Percentiles rank a stretch among this genome's conserved stretches.
These are phyloP conservation scores for Penicillium sp. DNA, from an alignment of 2,329 filamentous ascomycete genomes.

Conservation along the genomic window DNA sequence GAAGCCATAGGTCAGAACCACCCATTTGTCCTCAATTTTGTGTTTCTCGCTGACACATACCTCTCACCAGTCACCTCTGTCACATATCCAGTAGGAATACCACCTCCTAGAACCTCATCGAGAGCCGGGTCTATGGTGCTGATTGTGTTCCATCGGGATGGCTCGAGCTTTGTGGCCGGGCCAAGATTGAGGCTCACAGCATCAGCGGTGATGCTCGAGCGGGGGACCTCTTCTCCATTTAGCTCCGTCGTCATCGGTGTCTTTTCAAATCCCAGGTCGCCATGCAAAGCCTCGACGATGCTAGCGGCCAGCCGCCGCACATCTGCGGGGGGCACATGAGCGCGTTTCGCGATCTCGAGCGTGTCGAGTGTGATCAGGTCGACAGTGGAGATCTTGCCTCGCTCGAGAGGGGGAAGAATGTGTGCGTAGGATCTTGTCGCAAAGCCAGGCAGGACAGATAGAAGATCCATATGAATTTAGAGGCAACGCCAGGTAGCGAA, in stretches of 20 bases:
- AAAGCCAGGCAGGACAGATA: conserved; percentile 77
- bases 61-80: conserved; percentile 92
- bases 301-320: conserved; percentile 70
- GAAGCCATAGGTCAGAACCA: conserved; percentile 7
- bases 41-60: conserved; percentile 37
- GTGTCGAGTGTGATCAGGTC: conserved; percentile 84
- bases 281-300: conserved; percentile 65
- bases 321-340: conserved; percentile 75
- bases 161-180: conserved; percentile 30
- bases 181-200: conserved; percentile 14
- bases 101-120: conserved; percentile 71
- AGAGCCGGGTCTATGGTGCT: conserved; percentile 76
- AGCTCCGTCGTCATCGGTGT: conserved; percentile 3
- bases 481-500: conserved; percentile 4
- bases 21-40: conserved; percentile 2
- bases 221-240: conserved; percentile 13
- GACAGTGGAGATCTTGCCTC: conserved; percentile 70
- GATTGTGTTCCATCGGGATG: conserved; percentile 57
- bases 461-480: conserved; percentile 62
- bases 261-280: conserved; percentile 53
- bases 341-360: conserved; percentile 79
- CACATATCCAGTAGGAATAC: conserved; percentile 75
- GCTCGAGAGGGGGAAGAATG: conserved; percentile 77
- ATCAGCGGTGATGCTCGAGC: conserved; percentile 24
- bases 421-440: conserved; percentile 67